Evolutionary conservation across 768 basidiomycete species (phyloP).

Genomic region (Podaxis sp.): DNA sequence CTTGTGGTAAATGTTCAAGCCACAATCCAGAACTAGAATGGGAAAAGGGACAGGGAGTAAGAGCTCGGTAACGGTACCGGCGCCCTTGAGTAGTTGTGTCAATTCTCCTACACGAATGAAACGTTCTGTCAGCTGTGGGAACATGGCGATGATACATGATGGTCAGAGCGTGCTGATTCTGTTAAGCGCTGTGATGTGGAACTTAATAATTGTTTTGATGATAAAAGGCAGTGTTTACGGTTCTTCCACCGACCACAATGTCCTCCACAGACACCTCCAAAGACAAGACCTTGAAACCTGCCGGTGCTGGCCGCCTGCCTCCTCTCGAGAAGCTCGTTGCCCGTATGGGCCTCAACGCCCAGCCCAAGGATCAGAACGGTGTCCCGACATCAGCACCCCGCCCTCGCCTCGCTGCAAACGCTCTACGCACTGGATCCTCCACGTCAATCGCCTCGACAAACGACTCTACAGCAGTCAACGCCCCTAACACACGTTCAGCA

Average conservation of each 20-base stretch:
- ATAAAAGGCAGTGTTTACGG: slow-evolving; percentile 2
- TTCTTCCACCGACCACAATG: slow-evolving; percentile 18
- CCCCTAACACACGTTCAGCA: slow-evolving; percentile 61
- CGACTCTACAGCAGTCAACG: slow-evolving; percentile 69
- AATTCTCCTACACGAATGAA: not conserved
- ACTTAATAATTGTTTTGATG: slow-evolving; percentile 1
- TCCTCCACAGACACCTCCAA: slow-evolving; percentile 15
- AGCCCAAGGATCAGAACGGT: slow-evolving; percentile 21
- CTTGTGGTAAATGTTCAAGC: no score
- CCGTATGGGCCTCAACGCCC: slow-evolving; percentile 54
- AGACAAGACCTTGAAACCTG: slow-evolving; percentile 18
- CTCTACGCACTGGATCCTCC: slow-evolving; percentile 60
- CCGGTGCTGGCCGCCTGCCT: slow-evolving; percentile 46
- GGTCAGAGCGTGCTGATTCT: not conserved
- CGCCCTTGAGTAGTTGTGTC: no score
- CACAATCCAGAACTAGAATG: no score
- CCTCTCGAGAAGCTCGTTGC: slow-evolving; percentile 83
- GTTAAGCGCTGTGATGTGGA: slow-evolving; percentile 2
- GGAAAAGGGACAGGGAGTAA: no score
- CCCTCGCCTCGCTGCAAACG: slow-evolving; percentile 72
- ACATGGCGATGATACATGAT: slow-evolving; percentile 2
- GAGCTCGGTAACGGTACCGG: no score
- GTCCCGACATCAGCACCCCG: slow-evolving; percentile 40
- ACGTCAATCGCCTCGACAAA: slow-evolving; percentile 52
- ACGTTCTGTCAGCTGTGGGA: not conserved